Percentiles rank a stretch among this genome's conserved stretches.
These are phyloP conservation scores for Theobroma grandiflorum DNA, from an alignment of 441 rosid genomes.

Conservation along the genomic window DNA sequence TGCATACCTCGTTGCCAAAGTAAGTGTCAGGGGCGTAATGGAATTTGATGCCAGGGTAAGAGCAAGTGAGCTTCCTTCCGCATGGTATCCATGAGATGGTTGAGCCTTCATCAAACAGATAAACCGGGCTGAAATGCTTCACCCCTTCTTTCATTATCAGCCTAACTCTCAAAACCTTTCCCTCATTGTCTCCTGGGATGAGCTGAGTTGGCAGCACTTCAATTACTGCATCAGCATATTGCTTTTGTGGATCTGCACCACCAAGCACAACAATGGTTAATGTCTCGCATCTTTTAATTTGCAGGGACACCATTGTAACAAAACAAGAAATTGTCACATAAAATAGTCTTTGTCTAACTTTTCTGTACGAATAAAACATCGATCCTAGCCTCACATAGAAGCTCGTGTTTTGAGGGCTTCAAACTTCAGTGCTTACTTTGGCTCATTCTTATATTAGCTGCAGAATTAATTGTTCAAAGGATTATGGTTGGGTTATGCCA, in stretches of 20 bases:
- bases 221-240: conserved; percentile 92
- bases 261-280: background rate
- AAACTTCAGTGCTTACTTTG: no score
- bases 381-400: background rate
- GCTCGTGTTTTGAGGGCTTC: no score
- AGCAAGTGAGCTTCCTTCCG: conserved; percentile 96
- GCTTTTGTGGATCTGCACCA: conserved; percentile 89
- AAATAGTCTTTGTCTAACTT: background rate
- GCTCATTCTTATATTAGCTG: no score
- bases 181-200: conserved; percentile 90
- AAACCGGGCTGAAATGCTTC: conserved; percentile 81
- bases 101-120: conserved; percentile 96
- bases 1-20: conserved; percentile 66
- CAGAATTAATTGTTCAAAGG: no score
- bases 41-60: conserved; percentile 98
- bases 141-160: conserved; percentile 98
- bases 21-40: conserved; percentile 78
- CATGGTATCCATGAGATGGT: conserved; percentile 95
- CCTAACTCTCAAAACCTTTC: conserved; percentile 89
- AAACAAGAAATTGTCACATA: background rate
- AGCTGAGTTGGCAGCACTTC: conserved; percentile 92
- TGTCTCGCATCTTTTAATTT: background rate
- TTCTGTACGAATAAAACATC: background rate
- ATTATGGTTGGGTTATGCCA: no score
- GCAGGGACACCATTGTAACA: background rate